Evolutionary conservation across 768 basidiomycete species (phyloP), one percentile per base, ranked within the genome.

Genomic region (Coprinopsis marcescibilis): DNA sequence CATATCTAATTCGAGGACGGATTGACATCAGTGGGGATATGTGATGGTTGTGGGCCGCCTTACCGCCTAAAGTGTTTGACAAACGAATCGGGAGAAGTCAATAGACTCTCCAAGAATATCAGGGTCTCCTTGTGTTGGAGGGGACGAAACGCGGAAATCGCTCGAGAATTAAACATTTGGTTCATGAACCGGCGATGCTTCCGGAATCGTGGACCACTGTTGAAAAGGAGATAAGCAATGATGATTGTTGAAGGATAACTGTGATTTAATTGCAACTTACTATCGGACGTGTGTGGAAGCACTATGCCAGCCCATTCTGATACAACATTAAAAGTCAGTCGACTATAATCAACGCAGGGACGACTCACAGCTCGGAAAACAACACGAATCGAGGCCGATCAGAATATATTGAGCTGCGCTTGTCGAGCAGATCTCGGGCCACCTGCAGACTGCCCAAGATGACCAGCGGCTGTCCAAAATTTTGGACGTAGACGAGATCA

Each of bases 321-420:
- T 43, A 52, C 15, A 37, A 38, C 17, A 47, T 15, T 24, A 17
- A 24, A 36, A 25, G 35, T 42, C n/a, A 41, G 8, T 20, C 37
- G 38, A 33, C 33, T 48, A 33, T 32, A 43, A 43, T 42, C 13
- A 13, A 21, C 23, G 21, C 11, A 23, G n/a, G 38, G 49, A 27
- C 39, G 14, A 64, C 73, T 43, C 49, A 75, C 74, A 77, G 56
- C 53, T 77, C 74, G 35, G 68, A 67, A 44, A 73, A 60, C 37
- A 76, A 55, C 19, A 76, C 71, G 48, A 75, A 73, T 39, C 70
- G 64, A 41, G 72, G 75, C 25, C 73, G 67, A 58, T 77, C 68
- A 12, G 78, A 78, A 54, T 77, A 80, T 37, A 76, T 74, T n/a
- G 69, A 55, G 43, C 77, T 71, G 41, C 76, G 68, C 55, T 70